Percentiles rank a stretch among this genome's conserved stretches.
Evolutionary conservation across 495 filamentous ascomycete genomes (phyloP).

Genomic region (Lepidopterella palustris): DNA sequence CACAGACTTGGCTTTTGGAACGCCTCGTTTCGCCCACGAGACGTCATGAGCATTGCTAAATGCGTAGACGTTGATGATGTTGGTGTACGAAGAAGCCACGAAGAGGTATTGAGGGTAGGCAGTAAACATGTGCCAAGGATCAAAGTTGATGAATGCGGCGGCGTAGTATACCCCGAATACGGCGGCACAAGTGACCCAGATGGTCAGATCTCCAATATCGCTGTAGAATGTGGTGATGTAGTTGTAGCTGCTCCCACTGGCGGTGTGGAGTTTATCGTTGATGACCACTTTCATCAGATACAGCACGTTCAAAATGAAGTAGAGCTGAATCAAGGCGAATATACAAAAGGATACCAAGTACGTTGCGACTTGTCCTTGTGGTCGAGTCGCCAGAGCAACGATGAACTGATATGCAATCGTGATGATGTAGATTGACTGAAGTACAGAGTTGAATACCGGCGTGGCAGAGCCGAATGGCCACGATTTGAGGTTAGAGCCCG

Average conservation of each 20-base stretch:
- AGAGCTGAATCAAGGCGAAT: slow-evolving; percentile 83
- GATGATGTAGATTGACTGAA: slow-evolving; percentile 87
- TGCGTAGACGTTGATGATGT: slow-evolving; percentile 97
- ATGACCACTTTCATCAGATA: slow-evolving; percentile 86
- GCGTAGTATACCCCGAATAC: slow-evolving; percentile 97
- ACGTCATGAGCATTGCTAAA: slow-evolving; percentile 99
- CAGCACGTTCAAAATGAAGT: slow-evolving; percentile 79
- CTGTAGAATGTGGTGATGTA: slow-evolving; percentile 73
- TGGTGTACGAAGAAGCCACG: slow-evolving; percentile 97
- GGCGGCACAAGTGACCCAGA: slow-evolving; percentile 85
- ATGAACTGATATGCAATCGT: slow-evolving; percentile 93
- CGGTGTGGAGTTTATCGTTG: slow-evolving; percentile 48
- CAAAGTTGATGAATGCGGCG: slow-evolving; percentile 96
- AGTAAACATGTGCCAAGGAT: slow-evolving; percentile 99
- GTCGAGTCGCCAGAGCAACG: slow-evolving; percentile 90
- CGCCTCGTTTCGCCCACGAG: slow-evolving; percentile 99
- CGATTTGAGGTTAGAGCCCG: slow-evolving; percentile 43
- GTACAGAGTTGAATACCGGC: slow-evolving; percentile 81
- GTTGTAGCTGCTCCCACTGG: slow-evolving; percentile 43
- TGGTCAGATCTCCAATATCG: slow-evolving; percentile 69
- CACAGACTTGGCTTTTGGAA: slow-evolving; percentile 95
- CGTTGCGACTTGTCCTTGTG: slow-evolving; percentile 85
- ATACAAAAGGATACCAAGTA: slow-evolving; percentile 86
- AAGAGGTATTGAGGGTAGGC: slow-evolving; percentile 91
- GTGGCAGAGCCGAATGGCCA: slow-evolving; percentile 82